Evolutionary conservation across 2,329 filamentous ascomycete genomes (phyloP), one percentile per base, ranked within the genome.

Genomic region (Alternaria alternata): DNA sequence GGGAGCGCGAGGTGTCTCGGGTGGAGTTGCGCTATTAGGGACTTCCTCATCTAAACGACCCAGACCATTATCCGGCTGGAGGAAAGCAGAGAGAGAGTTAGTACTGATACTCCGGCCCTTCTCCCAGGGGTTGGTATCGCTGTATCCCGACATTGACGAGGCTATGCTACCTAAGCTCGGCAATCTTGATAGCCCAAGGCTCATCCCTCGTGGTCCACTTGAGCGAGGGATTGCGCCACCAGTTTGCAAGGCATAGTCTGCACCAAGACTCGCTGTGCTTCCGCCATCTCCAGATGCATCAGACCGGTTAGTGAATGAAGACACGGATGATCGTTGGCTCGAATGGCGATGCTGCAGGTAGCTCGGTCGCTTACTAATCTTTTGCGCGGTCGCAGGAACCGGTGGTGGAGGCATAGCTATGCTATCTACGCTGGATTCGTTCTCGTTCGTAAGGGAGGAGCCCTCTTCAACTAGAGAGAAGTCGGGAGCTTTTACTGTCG

Each of bases 161-260:
- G 89, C 91, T 81, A 97, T 93, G 76, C 94, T 97, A 22, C 93
- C 93, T 60, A 97, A 85, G 79, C 94, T 97, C 62, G 94, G 89
- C 11, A 93, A 87, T 24, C 94, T 86, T 20, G 90, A 89, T 55
- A 96, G 82, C 3, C 81, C 80, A 61, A 86, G 84, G 74, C 85
- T 87, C 76, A 81, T 69, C 71, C 81, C 69, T 73, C 81, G 68
- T 41, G 70, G 73, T 44, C 65, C 67, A 56, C 63, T 74, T 8
- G 73, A 75, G 39, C 71, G 73, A 39, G 92, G 88, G 5, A 87
- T 82, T 12, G 92, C 91, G 26, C 93, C 92, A 18, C 92, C 93
- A 2, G 92, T 91, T 71, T 96, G 92, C 36, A 96, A 81, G 24
- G 92, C 91, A 78, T 90, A 95, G 76, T 97, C 93, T 8, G 88